A percentile compares a stretch with the other conserved stretches of the same genome.
Evolutionary conservation across 2,329 filamentous ascomycete species (phyloP).

Genomic region (Chaetomium strumarium): DNA sequence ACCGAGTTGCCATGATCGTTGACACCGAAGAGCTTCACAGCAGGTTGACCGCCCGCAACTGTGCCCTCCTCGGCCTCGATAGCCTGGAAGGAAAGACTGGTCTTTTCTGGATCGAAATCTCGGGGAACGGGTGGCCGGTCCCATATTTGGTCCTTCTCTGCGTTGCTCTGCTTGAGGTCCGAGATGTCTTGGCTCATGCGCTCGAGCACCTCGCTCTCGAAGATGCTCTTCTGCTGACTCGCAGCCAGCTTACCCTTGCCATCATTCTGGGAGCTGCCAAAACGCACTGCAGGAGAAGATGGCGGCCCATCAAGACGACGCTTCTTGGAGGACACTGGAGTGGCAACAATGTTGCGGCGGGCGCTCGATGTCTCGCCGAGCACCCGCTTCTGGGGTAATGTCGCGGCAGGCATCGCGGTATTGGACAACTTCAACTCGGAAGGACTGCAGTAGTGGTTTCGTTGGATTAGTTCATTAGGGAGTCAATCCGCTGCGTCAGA

Average conservation of each 20-base stretch:
- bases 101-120: slow-evolving; percentile 50
- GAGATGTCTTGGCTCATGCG: slow-evolving; percentile 93
- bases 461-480: no score
- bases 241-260: slow-evolving; percentile 54
- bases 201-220: slow-evolving; percentile 90
- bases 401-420: slow-evolving; percentile 31
- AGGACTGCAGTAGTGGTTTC: not conserved
- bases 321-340: slow-evolving; percentile 65
- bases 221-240: slow-evolving; percentile 80
- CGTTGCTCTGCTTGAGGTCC: slow-evolving; percentile 76
- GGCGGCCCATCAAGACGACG: slow-evolving; percentile 65
- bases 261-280: slow-evolving; percentile 59
- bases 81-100: slow-evolving; percentile 83
- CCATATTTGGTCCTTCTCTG: slow-evolving; percentile 94
- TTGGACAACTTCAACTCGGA: not conserved
- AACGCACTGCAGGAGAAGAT: slow-evolving; percentile 49
- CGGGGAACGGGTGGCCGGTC: slow-evolving; percentile 47
- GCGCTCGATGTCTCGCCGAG: slow-evolving; percentile 62
- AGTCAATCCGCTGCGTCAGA: no score
- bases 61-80: slow-evolving; percentile 93
- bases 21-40: slow-evolving; percentile 90
- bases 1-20: slow-evolving; percentile 81
- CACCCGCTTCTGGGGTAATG: slow-evolving; percentile 66
- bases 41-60: slow-evolving; percentile 65
- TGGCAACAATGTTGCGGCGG: slow-evolving; percentile 53